Evolutionary conservation across 2,329 filamentous ascomycete genomes (phyloP).

Genomic region (Botryotinia convoluta): DNA sequence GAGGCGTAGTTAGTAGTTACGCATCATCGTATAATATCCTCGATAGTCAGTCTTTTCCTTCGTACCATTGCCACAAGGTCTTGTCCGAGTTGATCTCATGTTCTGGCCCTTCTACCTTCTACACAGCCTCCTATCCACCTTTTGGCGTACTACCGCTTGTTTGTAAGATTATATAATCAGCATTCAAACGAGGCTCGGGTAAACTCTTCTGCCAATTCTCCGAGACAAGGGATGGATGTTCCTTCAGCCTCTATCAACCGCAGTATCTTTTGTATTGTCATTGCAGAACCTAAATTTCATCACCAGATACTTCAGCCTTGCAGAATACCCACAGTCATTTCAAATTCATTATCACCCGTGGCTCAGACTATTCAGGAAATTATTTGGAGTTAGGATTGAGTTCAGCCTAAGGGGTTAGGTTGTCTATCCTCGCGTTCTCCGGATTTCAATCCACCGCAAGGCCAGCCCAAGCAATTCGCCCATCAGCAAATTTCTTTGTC

Average conservation of each 20-base stretch:
- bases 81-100: slow-evolving; percentile 5
- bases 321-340: slow-evolving; percentile 23
- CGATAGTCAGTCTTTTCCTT: background rate
- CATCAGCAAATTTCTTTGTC: slow-evolving; percentile 16
- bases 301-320: slow-evolving; percentile 27
- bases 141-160: background rate
- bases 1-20: slow-evolving; percentile 19
- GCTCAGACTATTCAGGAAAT: slow-evolving; percentile 12
- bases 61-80: slow-evolving; percentile 7
- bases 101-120: slow-evolving; percentile 1
- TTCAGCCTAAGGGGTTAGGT: slow-evolving; percentile 1
- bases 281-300: slow-evolving; percentile 9
- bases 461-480: slow-evolving; percentile 26
- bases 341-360: background rate
- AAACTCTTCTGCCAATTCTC: background rate
- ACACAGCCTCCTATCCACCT: slow-evolving; percentile 14
- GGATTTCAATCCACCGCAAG: slow-evolving; percentile 2
- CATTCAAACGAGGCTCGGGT: background rate
- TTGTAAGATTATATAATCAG: background rate
- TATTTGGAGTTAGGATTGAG: slow-evolving; percentile 1
- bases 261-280: slow-evolving; percentile 6
- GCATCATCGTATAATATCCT: background rate
- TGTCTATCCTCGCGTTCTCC: slow-evolving; percentile 7
- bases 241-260: slow-evolving; percentile 19
- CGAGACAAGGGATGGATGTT: slow-evolving; percentile 11